Evolutionary conservation across 2,329 filamentous ascomycete genomes (phyloP), one percentile per base, ranked within the genome.

Genomic region (Alternaria brassicae): DNA sequence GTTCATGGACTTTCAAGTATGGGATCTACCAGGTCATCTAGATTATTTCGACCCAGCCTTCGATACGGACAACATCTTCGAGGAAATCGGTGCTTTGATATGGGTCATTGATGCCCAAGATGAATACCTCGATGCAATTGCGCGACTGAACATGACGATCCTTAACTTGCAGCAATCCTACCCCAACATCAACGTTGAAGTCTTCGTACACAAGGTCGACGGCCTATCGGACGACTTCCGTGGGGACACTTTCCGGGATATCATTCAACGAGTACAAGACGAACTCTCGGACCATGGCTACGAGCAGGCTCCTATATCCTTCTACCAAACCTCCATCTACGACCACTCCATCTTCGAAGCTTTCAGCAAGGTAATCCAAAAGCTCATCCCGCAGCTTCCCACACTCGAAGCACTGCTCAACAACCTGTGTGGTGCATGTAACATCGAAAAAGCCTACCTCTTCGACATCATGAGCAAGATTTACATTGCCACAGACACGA

Each of bases 51-150:
- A 95, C 72, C 89, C 92, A 4, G 90, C 88, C 47, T 96, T 96
- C 72, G 93, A 98, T 76, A 90, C 95, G 63, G 92, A 96, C 70
- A 89, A 91, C 72, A 94, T 98, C 72, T 99, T 99, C 78, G 91
- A 92, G 67, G 93, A 94, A 73, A 92, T 96, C 15, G 95, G 95
- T 19, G 93, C 95, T 13, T 83, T 99, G 13, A 96, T 99, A 63
- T 99, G 95, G 94, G 94, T 99, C 60, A 96, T 99, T 59, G 95
- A 99, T 75, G 94, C 95, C 0, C 95, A 99, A 79, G 95, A 99
- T 75, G 95, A 99, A 77, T 99, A 98, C 75, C 87, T 97, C 55
- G 93, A 97, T 77, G 91, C 93, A 17, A 91, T 99, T 47, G 87
- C 88, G 53, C 89, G 92, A 8, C 86, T 99, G 27, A 96, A 97